Conservation (phyloP, 2,329 filamentous ascomycete genomes). For the Scorias spongiosa region DNA sequence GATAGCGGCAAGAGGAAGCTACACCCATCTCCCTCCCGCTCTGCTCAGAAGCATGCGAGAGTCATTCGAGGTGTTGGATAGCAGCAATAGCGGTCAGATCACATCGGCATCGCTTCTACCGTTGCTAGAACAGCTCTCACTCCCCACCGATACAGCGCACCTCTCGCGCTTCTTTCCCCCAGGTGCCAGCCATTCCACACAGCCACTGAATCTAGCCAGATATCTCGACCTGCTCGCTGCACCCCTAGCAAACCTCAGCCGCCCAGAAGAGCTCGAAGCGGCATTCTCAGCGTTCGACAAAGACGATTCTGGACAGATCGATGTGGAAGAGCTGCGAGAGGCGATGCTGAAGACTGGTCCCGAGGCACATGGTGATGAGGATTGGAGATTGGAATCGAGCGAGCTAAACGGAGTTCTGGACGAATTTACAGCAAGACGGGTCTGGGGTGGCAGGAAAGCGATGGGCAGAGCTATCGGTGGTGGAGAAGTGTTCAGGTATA, state of each 20-base stretch:
- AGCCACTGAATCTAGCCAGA: conserved; percentile 62
- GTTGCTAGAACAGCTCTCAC: conserved; percentile 73
- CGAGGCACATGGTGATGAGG: conserved; percentile 46
- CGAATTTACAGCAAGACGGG: conserved; percentile 70
- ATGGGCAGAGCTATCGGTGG: conserved; percentile 31
- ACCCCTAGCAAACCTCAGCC: conserved; percentile 58
- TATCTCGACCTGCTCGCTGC: conserved; percentile 74
- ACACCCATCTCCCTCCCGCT: conserved; percentile 61
- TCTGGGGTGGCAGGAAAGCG: conserved; percentile 49
- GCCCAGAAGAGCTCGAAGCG: conserved; percentile 64
- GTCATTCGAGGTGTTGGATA: conserved; percentile 83
- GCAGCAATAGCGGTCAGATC: conserved; percentile 72
- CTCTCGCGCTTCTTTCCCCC: conserved; percentile 73
- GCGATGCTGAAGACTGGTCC: conserved; percentile 70
- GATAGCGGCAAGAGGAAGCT: conserved; percentile 31
- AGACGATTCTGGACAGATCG: conserved; percentile 85
- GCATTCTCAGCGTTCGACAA: conserved; percentile 94
- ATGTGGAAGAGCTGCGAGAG: conserved; percentile 66
- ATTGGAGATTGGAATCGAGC: conserved; percentile 44
- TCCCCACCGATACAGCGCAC: conserved; percentile 44
- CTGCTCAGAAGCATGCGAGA: conserved; percentile 81
- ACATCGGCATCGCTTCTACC: conserved; percentile 71
- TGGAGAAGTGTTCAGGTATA: conserved; percentile 79
- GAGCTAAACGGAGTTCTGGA: conserved; percentile 80
- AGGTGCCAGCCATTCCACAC: conserved; percentile 20